Conservation (phyloP, 257 asterid genomes). For the Lycium barbarum region DNA sequence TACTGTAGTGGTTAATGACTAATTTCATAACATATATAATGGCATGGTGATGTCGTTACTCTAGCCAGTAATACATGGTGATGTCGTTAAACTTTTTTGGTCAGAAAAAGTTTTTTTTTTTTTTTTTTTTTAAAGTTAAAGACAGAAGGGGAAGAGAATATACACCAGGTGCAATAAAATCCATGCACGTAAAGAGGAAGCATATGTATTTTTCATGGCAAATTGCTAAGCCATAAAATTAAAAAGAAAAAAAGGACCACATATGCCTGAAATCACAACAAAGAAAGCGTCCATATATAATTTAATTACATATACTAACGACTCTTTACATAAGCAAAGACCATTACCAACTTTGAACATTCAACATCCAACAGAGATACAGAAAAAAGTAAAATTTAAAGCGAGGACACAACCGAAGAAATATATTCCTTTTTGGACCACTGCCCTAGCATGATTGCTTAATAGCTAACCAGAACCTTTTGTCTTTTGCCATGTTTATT, state of each 20-base stretch:
- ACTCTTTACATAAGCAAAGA: slow-evolving; percentile 30
- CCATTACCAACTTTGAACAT: slow-evolving; percentile 32
- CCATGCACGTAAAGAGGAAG: slow-evolving; percentile 21
- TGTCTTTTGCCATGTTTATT: neutral
- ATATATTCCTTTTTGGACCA: slow-evolving; percentile 36
- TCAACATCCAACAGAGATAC: slow-evolving; percentile 35
- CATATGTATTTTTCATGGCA: neutral
- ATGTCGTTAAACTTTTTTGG: neutral
- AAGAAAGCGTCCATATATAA: neutral
- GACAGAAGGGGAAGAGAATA: neutral
- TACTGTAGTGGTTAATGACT: neutral
- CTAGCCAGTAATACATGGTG: neutral
- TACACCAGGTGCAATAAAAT: slow-evolving; percentile 10
- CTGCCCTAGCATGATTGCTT: slow-evolving; percentile 40
- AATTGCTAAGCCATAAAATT: neutral
- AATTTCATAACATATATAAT: neutral
- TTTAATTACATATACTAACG: neutral
- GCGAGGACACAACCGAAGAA: neutral
- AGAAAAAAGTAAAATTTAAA: neutral
- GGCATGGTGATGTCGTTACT: neutral
- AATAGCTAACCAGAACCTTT: slow-evolving; percentile 30
- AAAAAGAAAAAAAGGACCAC: neutral
- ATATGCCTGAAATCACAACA: neutral
- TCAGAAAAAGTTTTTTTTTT: neutral
- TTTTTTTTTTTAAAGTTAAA: no score